A percentile compares a stretch with the other conserved stretches of the same genome.
Evolutionary conservation across 1,284 basidiomycete genomes (phyloP).

Genomic region (Violaceomyces palustris): DNA sequence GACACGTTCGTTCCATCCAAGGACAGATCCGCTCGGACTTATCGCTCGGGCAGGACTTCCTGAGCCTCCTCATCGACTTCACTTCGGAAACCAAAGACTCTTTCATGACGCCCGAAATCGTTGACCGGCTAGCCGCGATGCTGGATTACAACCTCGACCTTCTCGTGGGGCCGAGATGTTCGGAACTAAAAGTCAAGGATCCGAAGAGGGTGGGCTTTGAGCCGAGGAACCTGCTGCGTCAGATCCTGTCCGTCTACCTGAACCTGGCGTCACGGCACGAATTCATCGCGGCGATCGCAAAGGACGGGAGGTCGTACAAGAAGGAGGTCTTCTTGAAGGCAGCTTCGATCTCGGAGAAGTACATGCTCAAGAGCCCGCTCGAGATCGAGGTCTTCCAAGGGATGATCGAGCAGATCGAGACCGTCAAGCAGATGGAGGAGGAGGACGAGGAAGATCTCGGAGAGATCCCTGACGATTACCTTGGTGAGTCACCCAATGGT

Average conservation of each 20-base stretch:
- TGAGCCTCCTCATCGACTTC: constrained; percentile 83
- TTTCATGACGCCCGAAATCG: constrained; percentile 95
- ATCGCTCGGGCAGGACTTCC: constrained; percentile 77
- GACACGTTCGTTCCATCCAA: constrained; percentile 72
- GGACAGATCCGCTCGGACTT: constrained; percentile 79
- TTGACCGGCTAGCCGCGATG: constrained; percentile 92
- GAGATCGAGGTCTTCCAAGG: constrained; percentile 71
- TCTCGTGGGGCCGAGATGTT: constrained; percentile 77
- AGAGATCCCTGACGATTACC: constrained; percentile 90
- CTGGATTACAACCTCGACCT: constrained; percentile 88
- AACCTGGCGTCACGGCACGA: constrained; percentile 75
- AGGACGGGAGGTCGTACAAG: constrained; percentile 84
- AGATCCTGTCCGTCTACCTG: constrained; percentile 85
- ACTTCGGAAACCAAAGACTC: constrained; percentile 84
- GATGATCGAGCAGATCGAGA: constrained; percentile 81
- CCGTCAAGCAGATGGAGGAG: constrained; percentile 70
- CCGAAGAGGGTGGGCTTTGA: constrained; percentile 86
- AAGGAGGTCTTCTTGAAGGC: constrained; percentile 80
- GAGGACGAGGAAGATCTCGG: constrained; percentile 80
- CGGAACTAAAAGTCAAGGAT: constrained; percentile 76
- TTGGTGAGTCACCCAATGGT: constrained; percentile 49
- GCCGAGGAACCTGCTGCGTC: constrained; percentile 74
- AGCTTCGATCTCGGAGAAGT: constrained; percentile 64
- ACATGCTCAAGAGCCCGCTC: constrained; percentile 69
- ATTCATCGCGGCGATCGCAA: constrained; percentile 84